Percentiles rank a stretch among this genome's conserved stretches.
Conservation (phyloP, 2,329 filamentous ascomycete genomes). For the Sarocladium oryzae region DNA sequence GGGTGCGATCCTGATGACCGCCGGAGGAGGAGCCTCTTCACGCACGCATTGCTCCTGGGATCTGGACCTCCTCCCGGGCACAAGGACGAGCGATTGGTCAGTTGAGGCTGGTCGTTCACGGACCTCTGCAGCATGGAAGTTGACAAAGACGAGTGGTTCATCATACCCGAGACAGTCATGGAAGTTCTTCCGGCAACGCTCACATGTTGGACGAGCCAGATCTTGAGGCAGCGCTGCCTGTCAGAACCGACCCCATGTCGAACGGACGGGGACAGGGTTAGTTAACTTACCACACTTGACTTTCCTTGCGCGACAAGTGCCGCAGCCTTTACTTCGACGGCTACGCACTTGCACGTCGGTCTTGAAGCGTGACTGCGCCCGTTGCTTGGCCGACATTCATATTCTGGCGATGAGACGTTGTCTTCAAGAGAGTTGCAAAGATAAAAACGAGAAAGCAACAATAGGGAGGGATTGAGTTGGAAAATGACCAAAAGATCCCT, state of each 20-base stretch:
- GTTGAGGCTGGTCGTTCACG: no score
- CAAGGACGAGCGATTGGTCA: no score
- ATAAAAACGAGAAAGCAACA: no score
- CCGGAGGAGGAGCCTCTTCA: no score
- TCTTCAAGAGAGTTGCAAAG: no score
- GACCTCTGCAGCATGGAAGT: no score
- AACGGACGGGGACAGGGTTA: neutral
- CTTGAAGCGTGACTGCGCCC: neutral
- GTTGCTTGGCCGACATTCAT: no score
- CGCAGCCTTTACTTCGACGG: neutral
- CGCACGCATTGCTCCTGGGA: no score
- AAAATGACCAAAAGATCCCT: no score
- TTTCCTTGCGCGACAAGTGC: neutral
- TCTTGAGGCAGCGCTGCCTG: neutral
- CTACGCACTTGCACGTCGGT: neutral
- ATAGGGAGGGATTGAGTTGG: no score
- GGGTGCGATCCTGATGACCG: neutral
- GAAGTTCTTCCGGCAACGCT: neutral
- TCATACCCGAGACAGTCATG: neutral
- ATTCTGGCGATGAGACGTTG: no score
- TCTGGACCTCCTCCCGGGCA: no score
- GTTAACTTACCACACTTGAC: neutral
- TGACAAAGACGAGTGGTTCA: neutral
- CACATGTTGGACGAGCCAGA: neutral
- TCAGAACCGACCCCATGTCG: neutral